Evolutionary conservation across 2,329 filamentous ascomycete species (phyloP), one percentile per base, ranked within the genome.

Genomic region (Cadophora luteo-olivacea): DNA sequence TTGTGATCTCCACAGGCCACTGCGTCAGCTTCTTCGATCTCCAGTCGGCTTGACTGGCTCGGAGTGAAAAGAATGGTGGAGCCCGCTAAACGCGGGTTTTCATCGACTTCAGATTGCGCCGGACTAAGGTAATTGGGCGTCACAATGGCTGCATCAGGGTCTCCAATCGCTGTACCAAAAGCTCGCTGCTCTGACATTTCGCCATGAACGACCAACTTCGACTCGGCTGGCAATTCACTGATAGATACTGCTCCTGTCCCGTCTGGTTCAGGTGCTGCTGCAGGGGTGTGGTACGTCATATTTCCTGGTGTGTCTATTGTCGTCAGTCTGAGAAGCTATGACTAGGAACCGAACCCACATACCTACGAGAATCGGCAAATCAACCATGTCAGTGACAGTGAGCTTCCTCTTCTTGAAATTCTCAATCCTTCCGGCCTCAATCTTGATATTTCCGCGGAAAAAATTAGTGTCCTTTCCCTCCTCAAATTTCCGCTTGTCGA

Each of bases 391-490:
- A 33, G 29, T 33, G 1, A 16, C 16, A 7, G 36, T 61, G 12
- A 58, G 29, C 33, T 58, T 69, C 19, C 65, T 41, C 38, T 61
- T 69, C 48, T 69, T 67, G 55, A 69, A 69, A 6, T 57, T 24
- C 16, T 61, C 48, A 16, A 69, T 22, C 19, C 51, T 65, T 24
- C 49, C 36, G 1, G 19, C 5, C 29, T 36, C 48, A 22, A 69
- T 45, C 36, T 25, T 3, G 1, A 38, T 24, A 1, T 45, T 55
- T 3, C 51, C 41, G 2, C 65, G 61, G n/a, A 32, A 65, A 24
- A 67, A 67, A 0, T 52, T 1, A 0, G 68, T 67, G 3, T 69
- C 68, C 22, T 69, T 67, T 4, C 57, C 64, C 1, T 69, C 54
- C 38, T 69, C 55, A 12, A 38, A n/a, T 29, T 61, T 62, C 25